Evolutionary conservation across 1,139 yeast genomes (phyloP).

Genomic region (Candida sanyaensis): DNA sequence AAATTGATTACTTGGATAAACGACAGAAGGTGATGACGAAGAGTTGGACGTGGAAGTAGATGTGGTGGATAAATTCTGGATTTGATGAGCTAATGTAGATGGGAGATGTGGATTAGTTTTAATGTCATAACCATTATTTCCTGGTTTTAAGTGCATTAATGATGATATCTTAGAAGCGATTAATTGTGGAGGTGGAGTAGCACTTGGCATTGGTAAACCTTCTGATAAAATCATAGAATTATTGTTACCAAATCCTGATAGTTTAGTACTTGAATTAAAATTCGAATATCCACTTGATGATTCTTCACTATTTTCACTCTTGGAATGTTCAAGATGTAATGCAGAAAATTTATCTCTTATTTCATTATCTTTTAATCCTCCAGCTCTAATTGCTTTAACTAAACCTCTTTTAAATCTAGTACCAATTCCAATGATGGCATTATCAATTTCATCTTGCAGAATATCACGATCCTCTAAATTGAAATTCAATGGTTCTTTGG

Average conservation of each 20-base stretch:
- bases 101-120: slow-evolving; percentile 18
- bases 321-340: slow-evolving; percentile 27
- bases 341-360: slow-evolving; percentile 25
- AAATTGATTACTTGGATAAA: slow-evolving; percentile 14
- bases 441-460: slow-evolving; percentile 65
- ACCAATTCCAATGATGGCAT: slow-evolving; percentile 82
- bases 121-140: background rate
- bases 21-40: slow-evolving; percentile 11
- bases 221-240: slow-evolving; percentile 42
- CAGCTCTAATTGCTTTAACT: slow-evolving; percentile 49
- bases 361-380: slow-evolving; percentile 29
- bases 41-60: too few relatives aligned
- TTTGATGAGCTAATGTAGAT: slow-evolving; percentile 19
- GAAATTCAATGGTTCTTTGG: slow-evolving; percentile 11
- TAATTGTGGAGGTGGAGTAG: slow-evolving; percentile 3
- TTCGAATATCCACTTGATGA: slow-evolving; percentile 22
- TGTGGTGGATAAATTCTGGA: slow-evolving; percentile 7
- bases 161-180: background rate
- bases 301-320: slow-evolving; percentile 40
- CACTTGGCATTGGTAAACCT: slow-evolving; percentile 3
- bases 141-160: background rate
- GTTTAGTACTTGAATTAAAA: slow-evolving; percentile 17
- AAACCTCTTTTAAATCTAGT: slow-evolving; percentile 62
- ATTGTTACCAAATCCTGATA: slow-evolving; percentile 15
- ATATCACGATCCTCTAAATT: slow-evolving; percentile 19